These are phyloP conservation scores for Conoideocrella luteorostrata DNA, from an alignment of 2,329 filamentous ascomycete genomes.

Conservation along the genomic window DNA sequence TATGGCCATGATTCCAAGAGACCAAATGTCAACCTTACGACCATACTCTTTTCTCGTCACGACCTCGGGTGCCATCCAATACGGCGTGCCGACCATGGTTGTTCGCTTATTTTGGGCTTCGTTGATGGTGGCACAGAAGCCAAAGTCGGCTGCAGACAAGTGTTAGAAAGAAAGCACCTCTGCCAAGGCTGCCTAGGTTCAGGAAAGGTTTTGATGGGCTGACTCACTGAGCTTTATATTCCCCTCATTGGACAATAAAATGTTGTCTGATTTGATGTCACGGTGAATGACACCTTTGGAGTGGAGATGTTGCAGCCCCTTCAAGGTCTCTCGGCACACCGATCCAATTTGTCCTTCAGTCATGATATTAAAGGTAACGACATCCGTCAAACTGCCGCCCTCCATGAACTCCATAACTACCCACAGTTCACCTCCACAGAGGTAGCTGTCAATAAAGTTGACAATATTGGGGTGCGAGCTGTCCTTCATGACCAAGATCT, in stretches of 20 bases:
- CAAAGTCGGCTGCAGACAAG: slow-evolving; percentile 73
- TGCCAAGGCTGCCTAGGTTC: no score
- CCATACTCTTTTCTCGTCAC: slow-evolving; percentile 97
- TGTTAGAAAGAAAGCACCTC: slow-evolving; percentile 19
- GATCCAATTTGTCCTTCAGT: slow-evolving; percentile 94
- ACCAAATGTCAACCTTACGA: slow-evolving; percentile 98
- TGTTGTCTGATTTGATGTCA: slow-evolving; percentile 99
- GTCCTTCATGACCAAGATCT: slow-evolving; percentile 98
- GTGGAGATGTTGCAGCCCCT: slow-evolving; percentile 88
- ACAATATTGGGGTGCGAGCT: slow-evolving; percentile 98
- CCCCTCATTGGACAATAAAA: slow-evolving; percentile 85
- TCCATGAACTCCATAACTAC: slow-evolving; percentile 99
- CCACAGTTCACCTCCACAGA: slow-evolving; percentile 87
- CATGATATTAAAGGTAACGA: slow-evolving; percentile 99
- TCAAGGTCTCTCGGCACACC: slow-evolving; percentile 87
- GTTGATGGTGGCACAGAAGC: slow-evolving; percentile 97
- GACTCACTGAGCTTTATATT: slow-evolving; percentile 93
- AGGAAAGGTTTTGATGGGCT: not conserved
- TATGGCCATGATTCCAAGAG: slow-evolving; percentile 96
- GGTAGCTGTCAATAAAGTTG: slow-evolving; percentile 97
- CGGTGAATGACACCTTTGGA: slow-evolving; percentile 97
- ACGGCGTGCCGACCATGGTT: slow-evolving; percentile 97
- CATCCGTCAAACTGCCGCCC: slow-evolving; percentile 92
- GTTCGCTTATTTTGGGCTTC: slow-evolving; percentile 95
- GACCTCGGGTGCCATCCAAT: slow-evolving; percentile 99